A percentile compares a stretch with the other conserved stretches of the same genome.
phyloP scores from a whole-genome alignment of 1,284 basidiomycete species.

The Sporisorium iseilematis-ciliati region DNA sequence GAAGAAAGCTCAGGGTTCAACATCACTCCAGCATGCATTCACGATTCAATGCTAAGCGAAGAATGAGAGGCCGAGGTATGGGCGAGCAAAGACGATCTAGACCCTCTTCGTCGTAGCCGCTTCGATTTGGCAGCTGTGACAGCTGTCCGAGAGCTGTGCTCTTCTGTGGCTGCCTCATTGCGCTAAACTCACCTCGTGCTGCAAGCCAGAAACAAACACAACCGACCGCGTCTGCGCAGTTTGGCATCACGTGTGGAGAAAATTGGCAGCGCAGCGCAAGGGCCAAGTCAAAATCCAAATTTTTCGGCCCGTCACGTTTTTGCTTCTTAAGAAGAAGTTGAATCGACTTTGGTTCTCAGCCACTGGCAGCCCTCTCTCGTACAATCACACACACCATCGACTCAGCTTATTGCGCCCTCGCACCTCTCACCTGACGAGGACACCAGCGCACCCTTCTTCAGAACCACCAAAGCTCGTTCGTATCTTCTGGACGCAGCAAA shows the following conservation, averaged over 20 bases:
- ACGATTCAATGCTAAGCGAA: background rate
- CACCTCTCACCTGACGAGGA: too few species aligned
- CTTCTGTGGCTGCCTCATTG: background rate
- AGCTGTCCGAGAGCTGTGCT: constrained; percentile 4
- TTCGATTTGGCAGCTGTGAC: constrained; percentile 5
- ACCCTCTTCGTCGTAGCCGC: constrained; percentile 1
- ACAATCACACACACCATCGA: background rate
- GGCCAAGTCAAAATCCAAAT: constrained; percentile 4
- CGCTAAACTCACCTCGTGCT: background rate
- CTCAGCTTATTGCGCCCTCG: too few species aligned
- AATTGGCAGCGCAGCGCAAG: background rate
- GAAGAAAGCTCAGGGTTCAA: background rate
- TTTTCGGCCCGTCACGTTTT: constrained; percentile 9
- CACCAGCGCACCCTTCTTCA: background rate
- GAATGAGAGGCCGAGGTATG: constrained; percentile 24
- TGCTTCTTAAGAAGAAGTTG: constrained; percentile 34
- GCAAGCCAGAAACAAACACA: constrained; percentile 7
- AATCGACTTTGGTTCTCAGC: constrained; percentile 27
- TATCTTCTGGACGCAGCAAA: background rate
- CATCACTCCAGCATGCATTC: constrained; percentile 2
- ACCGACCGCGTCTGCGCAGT: constrained; percentile 13
- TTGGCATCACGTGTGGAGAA: constrained; percentile 44
- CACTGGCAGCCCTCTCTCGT: background rate
- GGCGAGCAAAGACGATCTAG: constrained; percentile 18
- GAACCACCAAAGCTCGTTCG: background rate